Base-by-base conservation (phyloP, 169 alveolate genomes). In the Plasmodium vivax region DNA sequence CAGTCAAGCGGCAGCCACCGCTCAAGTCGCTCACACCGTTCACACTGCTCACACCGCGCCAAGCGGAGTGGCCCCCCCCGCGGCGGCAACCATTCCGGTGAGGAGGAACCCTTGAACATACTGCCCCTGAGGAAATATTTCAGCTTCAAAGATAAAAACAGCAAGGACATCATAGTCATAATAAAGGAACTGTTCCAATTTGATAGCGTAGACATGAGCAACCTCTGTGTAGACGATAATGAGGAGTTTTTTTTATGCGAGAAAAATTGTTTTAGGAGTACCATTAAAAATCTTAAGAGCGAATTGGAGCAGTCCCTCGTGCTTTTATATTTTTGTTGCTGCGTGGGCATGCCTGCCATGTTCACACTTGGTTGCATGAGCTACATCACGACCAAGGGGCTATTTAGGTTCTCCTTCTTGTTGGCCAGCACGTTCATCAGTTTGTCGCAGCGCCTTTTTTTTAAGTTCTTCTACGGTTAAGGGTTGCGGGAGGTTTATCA, bases 331-430 rank as follows among this genome's bases (percentile, higher is more conserved):
- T 81, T 91, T 45, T 82, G 92, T 43, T 91, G 95, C n/a, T 91
- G 95, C 56, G 47, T 91, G 16, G 95, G 95, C 3, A 82, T 91
- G 92, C 95, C 95, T 71, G 79, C 71, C 14, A 91, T 91, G 95
- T 91, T 91, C 47, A 45, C 92, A 45, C 87, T 91, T 19, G 95
- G 95, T 1, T 62, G 80, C 14, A 91, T 82, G 54, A 91, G 95
- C 81, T 91, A 45, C 84, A 45, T 91, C 84, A 73, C 77, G 51
- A 91, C 95, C 14, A 91, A 82, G 36, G 95, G 95, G 27, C 5
- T 91, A n/a, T 91, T 91, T 73, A 91, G 73, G 82, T 73, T 91
- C 58, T 91, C 95, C 62, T 81, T 82, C 74, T 47, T 91, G n/a
- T 14, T 91, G 41, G 77, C 90, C 8, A 82, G 45, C 38, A 36